Conservation (phyloP, 306 rosid genomes). For the Lathyrus sativus region DNA sequence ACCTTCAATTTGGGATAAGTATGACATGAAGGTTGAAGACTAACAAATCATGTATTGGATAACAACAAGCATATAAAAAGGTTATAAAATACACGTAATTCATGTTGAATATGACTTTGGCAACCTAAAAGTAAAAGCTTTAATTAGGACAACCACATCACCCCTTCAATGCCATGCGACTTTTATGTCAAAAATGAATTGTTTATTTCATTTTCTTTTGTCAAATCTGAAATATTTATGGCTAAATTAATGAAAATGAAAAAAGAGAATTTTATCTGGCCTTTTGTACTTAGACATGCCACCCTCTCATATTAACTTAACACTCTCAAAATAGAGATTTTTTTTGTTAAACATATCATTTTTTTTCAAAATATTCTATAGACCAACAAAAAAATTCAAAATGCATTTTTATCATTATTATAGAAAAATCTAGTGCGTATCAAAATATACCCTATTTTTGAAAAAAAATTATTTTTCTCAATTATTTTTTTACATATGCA, state of each 20-base stretch:
- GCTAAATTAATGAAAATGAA: neutral
- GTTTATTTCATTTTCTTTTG: neutral
- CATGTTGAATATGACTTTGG: neutral
- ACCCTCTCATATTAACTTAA: too few species aligned
- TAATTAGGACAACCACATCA: neutral
- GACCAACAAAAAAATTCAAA: too few species aligned
- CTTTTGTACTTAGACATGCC: too few species aligned
- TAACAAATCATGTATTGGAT: neutral
- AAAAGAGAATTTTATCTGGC: too few species aligned
- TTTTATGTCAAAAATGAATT: neutral
- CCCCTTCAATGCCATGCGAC: neutral
- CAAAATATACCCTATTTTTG: too few species aligned
- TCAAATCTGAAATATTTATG: neutral
- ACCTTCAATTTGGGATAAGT: neutral
- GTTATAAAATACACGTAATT: neutral
- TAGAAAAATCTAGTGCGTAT: too few species aligned
- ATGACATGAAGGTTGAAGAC: neutral
- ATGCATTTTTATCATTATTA: too few species aligned
- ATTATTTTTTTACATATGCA: too few species aligned
- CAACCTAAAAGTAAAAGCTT: neutral
- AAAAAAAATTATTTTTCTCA: too few species aligned
- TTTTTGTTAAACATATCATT: too few species aligned
- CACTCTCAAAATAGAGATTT: too few species aligned
- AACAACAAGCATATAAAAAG: neutral
- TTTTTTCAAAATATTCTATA: too few species aligned